These are phyloP conservation scores for Monascus ruber DNA, from an alignment of 2,329 filamentous ascomycete species.

Conservation along the genomic window DNA sequence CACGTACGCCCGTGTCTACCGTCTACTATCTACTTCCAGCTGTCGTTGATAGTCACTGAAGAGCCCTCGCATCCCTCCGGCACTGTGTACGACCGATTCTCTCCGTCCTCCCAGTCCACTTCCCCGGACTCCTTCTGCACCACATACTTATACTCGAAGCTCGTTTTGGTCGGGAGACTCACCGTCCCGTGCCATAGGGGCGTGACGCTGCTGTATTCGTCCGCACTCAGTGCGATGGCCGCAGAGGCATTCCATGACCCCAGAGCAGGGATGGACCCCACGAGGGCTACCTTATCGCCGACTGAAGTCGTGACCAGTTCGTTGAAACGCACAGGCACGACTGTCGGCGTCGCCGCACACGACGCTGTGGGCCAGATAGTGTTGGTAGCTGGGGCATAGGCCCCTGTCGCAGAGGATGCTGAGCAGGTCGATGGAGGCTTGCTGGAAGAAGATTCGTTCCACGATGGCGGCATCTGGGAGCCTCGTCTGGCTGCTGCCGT, in stretches of 20 bases:
- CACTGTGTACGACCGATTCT: slow-evolving; percentile 29
- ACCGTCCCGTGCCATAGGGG: slow-evolving; percentile 51
- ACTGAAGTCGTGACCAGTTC: too few relatives aligned
- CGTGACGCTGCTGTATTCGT: too few relatives aligned
- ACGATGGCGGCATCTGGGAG: slow-evolving; percentile 11
- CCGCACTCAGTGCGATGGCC: too few relatives aligned
- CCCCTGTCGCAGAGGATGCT: slow-evolving; percentile 14
- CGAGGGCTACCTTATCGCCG: too few relatives aligned
- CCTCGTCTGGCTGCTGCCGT: slow-evolving; percentile 15
- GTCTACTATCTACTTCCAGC: slow-evolving; percentile 17
- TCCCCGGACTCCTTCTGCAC: slow-evolving; percentile 43
- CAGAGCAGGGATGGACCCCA: too few relatives aligned
- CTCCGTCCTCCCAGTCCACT: slow-evolving; percentile 53
- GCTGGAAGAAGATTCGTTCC: slow-evolving; percentile 8
- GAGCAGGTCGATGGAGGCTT: slow-evolving; percentile 11
- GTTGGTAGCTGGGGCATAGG: slow-evolving; percentile 14
- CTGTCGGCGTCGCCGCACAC: slow-evolving; percentile 13
- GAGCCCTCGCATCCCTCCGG: slow-evolving; percentile 21
- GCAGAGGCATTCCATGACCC: too few relatives aligned
- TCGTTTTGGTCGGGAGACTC: slow-evolving; percentile 42
- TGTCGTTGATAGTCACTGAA: slow-evolving; percentile 22
- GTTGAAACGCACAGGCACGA: slow-evolving; percentile 53
- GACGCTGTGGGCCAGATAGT: slow-evolving; percentile 10
- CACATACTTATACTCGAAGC: slow-evolving; percentile 58
- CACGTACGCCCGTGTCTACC: too few relatives aligned